Evolutionary conservation across 116 monocot genomes (phyloP).

Genomic region (Iris pallida): DNA sequence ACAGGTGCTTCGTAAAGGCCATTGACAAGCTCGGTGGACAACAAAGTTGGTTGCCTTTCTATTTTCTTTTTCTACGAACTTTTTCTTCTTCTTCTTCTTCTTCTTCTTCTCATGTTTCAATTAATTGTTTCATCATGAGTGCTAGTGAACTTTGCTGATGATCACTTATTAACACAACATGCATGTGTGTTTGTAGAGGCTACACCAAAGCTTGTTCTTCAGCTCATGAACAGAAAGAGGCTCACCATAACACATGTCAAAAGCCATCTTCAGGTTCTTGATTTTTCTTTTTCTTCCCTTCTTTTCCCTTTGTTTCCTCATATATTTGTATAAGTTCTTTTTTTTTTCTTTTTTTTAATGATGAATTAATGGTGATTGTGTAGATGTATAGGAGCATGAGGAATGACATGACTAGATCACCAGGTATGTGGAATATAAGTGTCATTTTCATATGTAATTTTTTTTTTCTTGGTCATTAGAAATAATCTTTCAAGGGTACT

Average conservation of each 20-base stretch:
- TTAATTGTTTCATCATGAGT: background rate
- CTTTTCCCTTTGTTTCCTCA: background rate
- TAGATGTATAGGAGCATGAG: constrained; percentile 98
- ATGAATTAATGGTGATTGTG: background rate
- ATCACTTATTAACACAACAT: too few relatives aligned
- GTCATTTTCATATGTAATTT: background rate
- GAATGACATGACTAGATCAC: constrained; percentile 63
- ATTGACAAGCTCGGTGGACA: constrained; percentile 95
- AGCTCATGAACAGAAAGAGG: constrained; percentile 88
- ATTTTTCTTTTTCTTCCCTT: background rate
- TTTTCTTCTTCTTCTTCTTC: background rate
- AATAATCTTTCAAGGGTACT: too few relatives aligned
- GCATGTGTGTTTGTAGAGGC: constrained; percentile 42
- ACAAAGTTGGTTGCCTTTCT: constrained; percentile 43
- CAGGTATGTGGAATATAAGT: constrained; percentile 42
- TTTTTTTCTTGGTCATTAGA: background rate
- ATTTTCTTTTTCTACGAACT: background rate
- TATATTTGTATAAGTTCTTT: background rate
- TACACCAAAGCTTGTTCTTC: constrained; percentile 93
- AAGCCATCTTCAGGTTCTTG: constrained; percentile 77
- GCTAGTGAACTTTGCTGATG: too few relatives aligned
- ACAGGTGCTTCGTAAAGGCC: constrained; percentile 78
- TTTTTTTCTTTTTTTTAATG: background rate
- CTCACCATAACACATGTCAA: constrained; percentile 96
- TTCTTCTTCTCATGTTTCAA: background rate